phyloP scores from a whole-genome alignment of 371 early-diverging fungal species.

The Circinella minor region DNA sequence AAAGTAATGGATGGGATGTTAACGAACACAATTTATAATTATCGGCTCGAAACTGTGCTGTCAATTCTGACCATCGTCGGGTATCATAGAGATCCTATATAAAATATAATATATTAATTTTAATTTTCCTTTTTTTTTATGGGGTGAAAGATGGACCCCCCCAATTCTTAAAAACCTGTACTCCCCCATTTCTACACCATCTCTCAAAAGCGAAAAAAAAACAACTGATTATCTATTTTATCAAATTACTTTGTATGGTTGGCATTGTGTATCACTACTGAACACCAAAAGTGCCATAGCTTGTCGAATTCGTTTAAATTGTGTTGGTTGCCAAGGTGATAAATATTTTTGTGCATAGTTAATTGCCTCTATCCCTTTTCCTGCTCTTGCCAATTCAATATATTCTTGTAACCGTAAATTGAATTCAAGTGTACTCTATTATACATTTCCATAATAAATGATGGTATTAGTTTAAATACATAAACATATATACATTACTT shows the following conservation, averaged over 20 bases:
- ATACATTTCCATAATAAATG: no score
- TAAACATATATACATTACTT: no score
- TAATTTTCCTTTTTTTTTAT: no score
- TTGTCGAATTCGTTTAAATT: constrained; percentile 77
- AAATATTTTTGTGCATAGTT: constrained; percentile 85
- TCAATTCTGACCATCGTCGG: constrained; percentile 80
- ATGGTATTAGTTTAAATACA: no score
- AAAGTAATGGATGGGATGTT: constrained; percentile 81
- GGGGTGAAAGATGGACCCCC: no score
- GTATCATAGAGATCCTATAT: constrained; percentile 68
- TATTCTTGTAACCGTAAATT: constrained; percentile 92
- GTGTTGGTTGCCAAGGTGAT: constrained; percentile 71
- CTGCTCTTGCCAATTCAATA: constrained; percentile 79
- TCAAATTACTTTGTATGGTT: constrained; percentile 31
- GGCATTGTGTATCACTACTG: constrained; percentile 71
- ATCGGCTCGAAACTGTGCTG: constrained; percentile 80
- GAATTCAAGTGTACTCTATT: constrained; percentile 91
- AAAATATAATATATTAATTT: no score
- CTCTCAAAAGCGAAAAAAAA: background rate
- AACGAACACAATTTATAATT: constrained; percentile 86
- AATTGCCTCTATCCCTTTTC: constrained; percentile 76
- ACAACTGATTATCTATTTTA: background rate
- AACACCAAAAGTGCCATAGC: constrained; percentile 91
- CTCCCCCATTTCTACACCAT: no score
- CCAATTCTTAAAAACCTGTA: no score